Evolutionary conservation across 345 rosid species (phyloP).

Genomic region (Combretum micranthum): DNA sequence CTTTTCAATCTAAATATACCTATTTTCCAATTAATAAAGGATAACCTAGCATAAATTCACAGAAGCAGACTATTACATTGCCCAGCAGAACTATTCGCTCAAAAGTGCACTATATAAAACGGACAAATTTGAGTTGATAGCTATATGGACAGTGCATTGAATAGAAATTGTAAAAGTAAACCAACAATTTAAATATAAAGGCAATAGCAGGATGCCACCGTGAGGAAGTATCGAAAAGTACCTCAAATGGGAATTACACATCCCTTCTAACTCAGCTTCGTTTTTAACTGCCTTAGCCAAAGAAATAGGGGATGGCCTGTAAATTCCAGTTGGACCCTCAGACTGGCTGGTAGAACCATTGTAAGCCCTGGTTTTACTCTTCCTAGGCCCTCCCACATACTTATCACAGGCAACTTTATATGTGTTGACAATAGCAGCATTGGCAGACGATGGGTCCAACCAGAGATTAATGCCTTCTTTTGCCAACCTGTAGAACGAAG

Average conservation of each 20-base stretch:
- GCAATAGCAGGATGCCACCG: too few relatives aligned
- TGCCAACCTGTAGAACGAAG: conserved; percentile 52
- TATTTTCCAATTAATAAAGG: too few relatives aligned
- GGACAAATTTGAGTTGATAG: too few relatives aligned
- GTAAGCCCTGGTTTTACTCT: conserved; percentile 17
- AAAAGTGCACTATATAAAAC: too few relatives aligned
- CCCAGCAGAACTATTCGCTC: too few relatives aligned
- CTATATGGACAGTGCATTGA: too few relatives aligned
- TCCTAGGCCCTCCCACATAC: conserved; percentile 26
- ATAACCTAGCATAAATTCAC: too few relatives aligned
- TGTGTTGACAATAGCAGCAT: conserved; percentile 71
- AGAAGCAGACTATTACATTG: too few relatives aligned
- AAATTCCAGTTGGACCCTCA: conserved; percentile 51
- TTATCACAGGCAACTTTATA: conserved; percentile 57
- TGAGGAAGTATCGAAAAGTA: conserved; percentile 11
- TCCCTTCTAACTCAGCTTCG: conserved; percentile 73
- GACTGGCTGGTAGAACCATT: conserved; percentile 27
- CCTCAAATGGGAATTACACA: conserved; percentile 86
- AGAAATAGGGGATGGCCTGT: conserved; percentile 72
- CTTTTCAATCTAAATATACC: too few relatives aligned
- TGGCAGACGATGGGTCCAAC: conserved; percentile 79
- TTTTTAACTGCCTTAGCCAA: conserved; percentile 83
- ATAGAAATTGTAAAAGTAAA: too few relatives aligned
- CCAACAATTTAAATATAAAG: too few relatives aligned
- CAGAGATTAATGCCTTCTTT: conserved; percentile 60